phyloP scores from a whole-genome alignment of 768 basidiomycete genomes.

The Pulveroboletus sp. region DNA sequence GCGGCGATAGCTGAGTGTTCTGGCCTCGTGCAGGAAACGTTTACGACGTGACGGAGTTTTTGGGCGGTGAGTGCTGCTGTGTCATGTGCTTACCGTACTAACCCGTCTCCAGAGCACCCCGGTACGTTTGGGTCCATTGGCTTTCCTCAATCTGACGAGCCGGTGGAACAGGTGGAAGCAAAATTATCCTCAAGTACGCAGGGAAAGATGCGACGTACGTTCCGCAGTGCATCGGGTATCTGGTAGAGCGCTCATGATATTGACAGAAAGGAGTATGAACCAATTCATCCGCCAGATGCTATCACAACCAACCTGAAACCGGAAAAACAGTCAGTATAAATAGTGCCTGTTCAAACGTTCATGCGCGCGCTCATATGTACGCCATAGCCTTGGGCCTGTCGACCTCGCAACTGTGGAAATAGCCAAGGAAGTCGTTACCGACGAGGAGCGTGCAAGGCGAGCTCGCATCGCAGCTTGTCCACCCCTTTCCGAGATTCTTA shows the following conservation, averaged over 20 bases:
- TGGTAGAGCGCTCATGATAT: background rate
- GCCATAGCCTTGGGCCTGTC: conserved; percentile 59
- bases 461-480: conserved; percentile 61
- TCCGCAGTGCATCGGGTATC: background rate
- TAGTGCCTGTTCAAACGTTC: background rate
- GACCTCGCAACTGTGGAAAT: conserved; percentile 64
- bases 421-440: conserved; percentile 57
- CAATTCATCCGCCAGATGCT: conserved; percentile 83
- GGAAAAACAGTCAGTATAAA: conserved; percentile 70
- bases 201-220: conserved; percentile 85
- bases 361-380: conserved; percentile 2
- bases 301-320: conserved; percentile 71
- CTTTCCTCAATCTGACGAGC: background rate
- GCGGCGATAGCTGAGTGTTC: background rate
- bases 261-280: conserved; percentile 70
- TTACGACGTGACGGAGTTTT: conserved; percentile 76
- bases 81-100: background rate
- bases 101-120: conserved; percentile 50
- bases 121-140: conserved; percentile 34
- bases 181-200: conserved; percentile 82
- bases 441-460: conserved; percentile 67
- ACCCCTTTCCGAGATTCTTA: conserved; percentile 73
- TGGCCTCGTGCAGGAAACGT: conserved; percentile 48
- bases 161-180: conserved; percentile 57
- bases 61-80: conserved; percentile 47